phyloP scores from a whole-genome alignment of 148 eudicot genomes.

The Vaccinium vitisidaea region DNA sequence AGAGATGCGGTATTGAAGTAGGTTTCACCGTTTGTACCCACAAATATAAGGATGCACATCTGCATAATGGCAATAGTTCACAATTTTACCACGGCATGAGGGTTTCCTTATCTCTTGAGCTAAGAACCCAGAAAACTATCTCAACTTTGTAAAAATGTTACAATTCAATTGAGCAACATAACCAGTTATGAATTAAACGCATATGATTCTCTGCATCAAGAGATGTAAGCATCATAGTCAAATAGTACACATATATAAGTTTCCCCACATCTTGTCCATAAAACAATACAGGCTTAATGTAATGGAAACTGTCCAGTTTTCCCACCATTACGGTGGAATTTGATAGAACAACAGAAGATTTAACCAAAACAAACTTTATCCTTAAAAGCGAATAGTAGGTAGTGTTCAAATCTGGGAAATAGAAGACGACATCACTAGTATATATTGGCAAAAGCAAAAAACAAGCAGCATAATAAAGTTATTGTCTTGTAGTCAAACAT shows the following conservation, averaged over 20 bases:
- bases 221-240: background rate
- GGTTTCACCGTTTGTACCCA: conserved; percentile 91
- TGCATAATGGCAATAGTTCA: conserved; percentile 28
- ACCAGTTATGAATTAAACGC: background rate
- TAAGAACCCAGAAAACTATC: background rate
- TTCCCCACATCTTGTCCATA: background rate
- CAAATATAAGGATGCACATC: conserved; percentile 86
- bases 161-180: conserved; percentile 8
- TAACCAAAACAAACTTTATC: background rate
- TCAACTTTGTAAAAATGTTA: background rate
- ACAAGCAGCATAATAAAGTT: background rate
- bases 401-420: background rate
- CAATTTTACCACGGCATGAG: background rate
- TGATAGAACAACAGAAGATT: background rate
- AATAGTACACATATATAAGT: background rate
- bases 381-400: background rate
- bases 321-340: background rate
- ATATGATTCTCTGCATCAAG: background rate
- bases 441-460: background rate
- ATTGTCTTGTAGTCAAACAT: background rate
- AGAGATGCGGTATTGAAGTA: conserved; percentile 87
- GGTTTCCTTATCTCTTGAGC: background rate
- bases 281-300: background rate
- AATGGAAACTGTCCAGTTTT: background rate
- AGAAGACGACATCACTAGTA: background rate